Percentiles rank a stretch among this genome's conserved stretches.
Conservation (phyloP, 2,329 filamentous ascomycete species). For the Alternaria viburni region DNA sequence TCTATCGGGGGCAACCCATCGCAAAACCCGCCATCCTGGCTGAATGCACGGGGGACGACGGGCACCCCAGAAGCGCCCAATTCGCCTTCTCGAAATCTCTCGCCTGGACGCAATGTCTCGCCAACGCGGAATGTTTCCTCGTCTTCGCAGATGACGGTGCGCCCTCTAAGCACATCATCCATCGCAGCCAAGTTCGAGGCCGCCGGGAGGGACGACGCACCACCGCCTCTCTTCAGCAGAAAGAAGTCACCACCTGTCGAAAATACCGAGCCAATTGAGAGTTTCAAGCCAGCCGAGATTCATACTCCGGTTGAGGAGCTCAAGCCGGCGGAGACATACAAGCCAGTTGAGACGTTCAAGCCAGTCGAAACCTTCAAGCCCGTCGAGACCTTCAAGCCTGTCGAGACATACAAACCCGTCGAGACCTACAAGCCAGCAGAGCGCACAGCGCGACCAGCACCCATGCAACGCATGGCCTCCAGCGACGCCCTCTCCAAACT, state of each 20-base stretch:
- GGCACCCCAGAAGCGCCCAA: conserved; percentile 36
- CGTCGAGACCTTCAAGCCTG: neutral
- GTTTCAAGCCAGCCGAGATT: neutral
- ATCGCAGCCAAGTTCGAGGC: conserved; percentile 48
- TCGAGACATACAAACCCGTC: conserved; percentile 52
- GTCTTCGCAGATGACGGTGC: conserved; percentile 27
- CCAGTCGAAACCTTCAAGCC: neutral
- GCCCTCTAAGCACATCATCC: conserved; percentile 37
- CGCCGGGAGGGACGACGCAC: conserved; percentile 39
- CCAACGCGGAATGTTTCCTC: conserved; percentile 30
- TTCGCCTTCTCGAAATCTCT: conserved; percentile 39
- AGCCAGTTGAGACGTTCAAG: neutral
- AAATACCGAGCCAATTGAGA: conserved; percentile 4
- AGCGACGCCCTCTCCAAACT: conserved; percentile 67
- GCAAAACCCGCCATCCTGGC: conserved; percentile 44
- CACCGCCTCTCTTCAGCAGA: conserved; percentile 22
- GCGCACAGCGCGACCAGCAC: conserved; percentile 31
- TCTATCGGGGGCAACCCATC: conserved; percentile 44
- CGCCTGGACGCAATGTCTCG: conserved; percentile 32
- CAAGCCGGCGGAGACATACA: conserved; percentile 6
- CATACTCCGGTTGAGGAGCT: neutral
- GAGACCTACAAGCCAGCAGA: conserved; percentile 7
- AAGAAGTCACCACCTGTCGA: conserved; percentile 9
- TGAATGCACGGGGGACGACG: conserved; percentile 39
- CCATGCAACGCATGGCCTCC: conserved; percentile 31